These are phyloP conservation scores for Kwoniella dendrophila DNA, from an alignment of 768 basidiomycete species.

Conservation along the genomic window DNA sequence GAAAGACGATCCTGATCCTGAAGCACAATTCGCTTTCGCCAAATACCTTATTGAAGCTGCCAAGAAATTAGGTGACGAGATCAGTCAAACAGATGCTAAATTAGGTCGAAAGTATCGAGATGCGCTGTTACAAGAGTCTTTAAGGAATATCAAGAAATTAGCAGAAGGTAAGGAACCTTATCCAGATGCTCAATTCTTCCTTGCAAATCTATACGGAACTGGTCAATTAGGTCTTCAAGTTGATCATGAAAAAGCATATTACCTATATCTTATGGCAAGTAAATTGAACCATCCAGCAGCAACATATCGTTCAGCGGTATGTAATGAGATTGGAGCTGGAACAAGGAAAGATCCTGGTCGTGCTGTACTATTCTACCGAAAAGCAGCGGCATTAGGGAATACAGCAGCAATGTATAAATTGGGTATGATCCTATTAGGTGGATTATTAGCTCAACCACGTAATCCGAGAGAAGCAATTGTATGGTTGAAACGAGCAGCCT, in stretches of 20 bases:
- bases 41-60: slow-evolving; percentile 99
- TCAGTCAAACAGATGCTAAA: slow-evolving; percentile 61
- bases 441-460: slow-evolving; percentile 74
- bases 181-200: slow-evolving; percentile 96
- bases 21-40: slow-evolving; percentile 96
- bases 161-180: slow-evolving; percentile 79
- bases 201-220: slow-evolving; percentile 95
- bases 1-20: slow-evolving; percentile 96
- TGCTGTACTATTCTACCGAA: slow-evolving; percentile 93
- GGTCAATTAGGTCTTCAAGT: slow-evolving; percentile 93
- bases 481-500: slow-evolving; percentile 92
- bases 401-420: slow-evolving; percentile 99
- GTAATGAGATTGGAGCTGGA: slow-evolving; percentile 97
- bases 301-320: slow-evolving; percentile 95
- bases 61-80: slow-evolving; percentile 66
- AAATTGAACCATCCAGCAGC: slow-evolving; percentile 96
- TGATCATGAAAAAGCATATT: slow-evolving; percentile 97
- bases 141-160: slow-evolving; percentile 88
- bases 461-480: slow-evolving; percentile 89
- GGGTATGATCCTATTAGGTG: slow-evolving; percentile 94
- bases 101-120: slow-evolving; percentile 89
- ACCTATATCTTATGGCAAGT: slow-evolving; percentile 92
- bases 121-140: slow-evolving; percentile 76
- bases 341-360: slow-evolving; percentile 83
- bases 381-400: slow-evolving; percentile 92